Evolutionary conservation across 2,329 filamentous ascomycete genomes (phyloP), one percentile per base, ranked within the genome.

Genomic region (Calcarisporium arbuscula): DNA sequence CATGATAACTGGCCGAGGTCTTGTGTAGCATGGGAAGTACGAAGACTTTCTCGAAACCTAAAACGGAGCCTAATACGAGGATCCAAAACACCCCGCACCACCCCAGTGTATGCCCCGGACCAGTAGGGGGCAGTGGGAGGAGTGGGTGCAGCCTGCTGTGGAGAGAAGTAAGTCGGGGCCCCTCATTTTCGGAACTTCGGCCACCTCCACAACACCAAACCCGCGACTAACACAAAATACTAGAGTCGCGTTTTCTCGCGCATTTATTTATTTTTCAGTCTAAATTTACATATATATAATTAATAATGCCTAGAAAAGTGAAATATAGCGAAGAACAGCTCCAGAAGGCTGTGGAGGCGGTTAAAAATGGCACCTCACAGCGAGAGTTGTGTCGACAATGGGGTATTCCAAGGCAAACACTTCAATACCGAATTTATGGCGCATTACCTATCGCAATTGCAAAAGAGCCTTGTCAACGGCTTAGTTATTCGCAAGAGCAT

Each of bases 231-330:
- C n/a, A n/a, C n/a, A n/a, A n/a, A n/a, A n/a, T n/a, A n/a, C n/a
- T n/a, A n/a, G n/a, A 18, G 12, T 17, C 28, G 8, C 7, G 28
- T n/a, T 17, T 8, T 15, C 14, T 30, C n/a, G 15, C 11, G 8
- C n/a, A 11, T 2, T 17, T 18, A 16, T 12, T 8, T 12, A 9
- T 15, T 15, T 8, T 15, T 5, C 28, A 30, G 18, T 30, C 28
- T 12, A 15, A 12, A 30, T n/a, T 29, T 9, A 12, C 10, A 29
- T 9, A 11, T 6, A 17, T 11, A 30, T 11, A 18, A 30, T 30
- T 30, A 16, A 16, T 19, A 30, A 30, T 30, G 28, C 18, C 22
- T n/a, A n/a, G n/a, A n/a, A n/a, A n/a, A n/a, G n/a, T n/a, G 14
- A 25, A 25, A 14, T 25, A 25, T 14, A 30, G 14, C 28, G 28